phyloP scores from a whole-genome alignment of 352 stramenopile genomes.

The Globisporangium radiosum region DNA sequence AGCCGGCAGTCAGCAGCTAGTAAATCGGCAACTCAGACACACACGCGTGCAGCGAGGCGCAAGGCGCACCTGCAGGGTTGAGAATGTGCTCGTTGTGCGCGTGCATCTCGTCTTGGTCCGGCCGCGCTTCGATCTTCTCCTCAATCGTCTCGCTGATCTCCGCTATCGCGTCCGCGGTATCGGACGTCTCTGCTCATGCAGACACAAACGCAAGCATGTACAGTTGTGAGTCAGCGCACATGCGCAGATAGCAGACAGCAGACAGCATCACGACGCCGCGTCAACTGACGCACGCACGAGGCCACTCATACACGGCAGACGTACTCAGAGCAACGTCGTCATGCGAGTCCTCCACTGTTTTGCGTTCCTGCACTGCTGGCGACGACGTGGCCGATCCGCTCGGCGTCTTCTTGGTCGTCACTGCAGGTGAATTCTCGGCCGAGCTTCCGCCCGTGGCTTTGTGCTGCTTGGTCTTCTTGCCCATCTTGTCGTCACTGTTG shows the following conservation, averaged over 20 bases:
- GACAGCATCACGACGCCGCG: background rate
- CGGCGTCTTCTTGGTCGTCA: constrained; percentile 5
- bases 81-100: constrained; percentile 44
- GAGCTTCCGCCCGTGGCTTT: constrained; percentile 13
- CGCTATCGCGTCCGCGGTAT: constrained; percentile 33
- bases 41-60: no score
- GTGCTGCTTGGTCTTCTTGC: constrained; percentile 55
- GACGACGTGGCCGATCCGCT: constrained; percentile 11
- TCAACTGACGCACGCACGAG: no score
- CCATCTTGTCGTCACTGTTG: constrained; percentile 21
- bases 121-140: constrained; percentile 40
- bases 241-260: background rate
- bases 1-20: no score
- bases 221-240: constrained; percentile 8
- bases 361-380: constrained; percentile 9
- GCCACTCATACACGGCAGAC: no score
- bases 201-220: constrained; percentile 18
- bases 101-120: constrained; percentile 42
- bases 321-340: background rate
- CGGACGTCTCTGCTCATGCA: constrained; percentile 20
- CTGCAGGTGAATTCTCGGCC: constrained; percentile 12
- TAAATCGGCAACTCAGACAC: no score
- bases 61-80: constrained; percentile 26
- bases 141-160: constrained; percentile 30
- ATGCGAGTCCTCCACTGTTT: constrained; percentile 21